Evolutionary conservation across 495 filamentous ascomycete species (phyloP).

Genomic region (Parathielavia appendiculata): DNA sequence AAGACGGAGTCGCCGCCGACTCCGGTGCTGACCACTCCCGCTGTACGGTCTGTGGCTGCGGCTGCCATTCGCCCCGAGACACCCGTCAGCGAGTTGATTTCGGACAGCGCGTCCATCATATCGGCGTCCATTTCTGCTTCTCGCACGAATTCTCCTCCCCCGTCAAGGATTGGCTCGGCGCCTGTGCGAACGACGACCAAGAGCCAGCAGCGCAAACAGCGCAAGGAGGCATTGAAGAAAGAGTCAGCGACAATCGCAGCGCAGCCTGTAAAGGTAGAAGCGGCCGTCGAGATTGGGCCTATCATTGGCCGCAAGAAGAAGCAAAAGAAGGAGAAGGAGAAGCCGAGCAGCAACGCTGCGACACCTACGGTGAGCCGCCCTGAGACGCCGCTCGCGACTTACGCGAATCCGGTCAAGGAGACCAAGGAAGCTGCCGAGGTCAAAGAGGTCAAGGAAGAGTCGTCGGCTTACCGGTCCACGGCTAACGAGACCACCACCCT

Average conservation of each 20-base stretch:
- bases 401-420: constrained; percentile 31
- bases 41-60: constrained; percentile 33
- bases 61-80: constrained; percentile 69
- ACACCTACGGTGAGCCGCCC: constrained; percentile 40
- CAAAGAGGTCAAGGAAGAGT: constrained; percentile 30
- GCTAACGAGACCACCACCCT: constrained; percentile 33
- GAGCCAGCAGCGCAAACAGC: constrained; percentile 83
- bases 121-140: constrained; percentile 72
- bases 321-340: constrained; percentile 65
- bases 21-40: constrained; percentile 23
- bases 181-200: constrained; percentile 79
- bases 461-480: constrained; percentile 31
- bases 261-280: constrained; percentile 51
- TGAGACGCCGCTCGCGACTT: constrained; percentile 24
- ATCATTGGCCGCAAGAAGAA: constrained; percentile 89
- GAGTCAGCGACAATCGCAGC: constrained; percentile 44
- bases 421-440: constrained; percentile 32
- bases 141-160: constrained; percentile 74
- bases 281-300: constrained; percentile 63
- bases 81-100: constrained; percentile 67
- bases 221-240: constrained; percentile 65
- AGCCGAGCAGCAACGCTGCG: constrained; percentile 24
- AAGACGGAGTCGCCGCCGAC: constrained; percentile 58
- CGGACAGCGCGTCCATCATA: constrained; percentile 69
- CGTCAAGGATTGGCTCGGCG: constrained; percentile 66